A percentile compares a stretch with the other conserved stretches of the same genome.
Conservation (phyloP, 1,139 yeast species). For the Blastobotrys indianensis region DNA sequence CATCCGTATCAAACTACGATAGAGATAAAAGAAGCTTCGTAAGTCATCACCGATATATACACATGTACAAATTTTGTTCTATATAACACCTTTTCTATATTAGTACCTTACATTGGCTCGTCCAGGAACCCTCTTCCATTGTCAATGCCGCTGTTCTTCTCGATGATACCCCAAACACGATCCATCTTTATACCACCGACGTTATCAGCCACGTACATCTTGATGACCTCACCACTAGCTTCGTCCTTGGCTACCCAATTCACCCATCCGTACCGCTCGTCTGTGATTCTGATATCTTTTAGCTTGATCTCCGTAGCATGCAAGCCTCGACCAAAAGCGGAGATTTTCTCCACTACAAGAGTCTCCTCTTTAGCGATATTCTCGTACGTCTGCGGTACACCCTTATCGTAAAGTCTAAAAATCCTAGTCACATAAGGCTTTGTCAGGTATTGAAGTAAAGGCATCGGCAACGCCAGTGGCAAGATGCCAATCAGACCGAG, state of each 20-base stretch:
- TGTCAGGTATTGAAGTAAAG: slow-evolving; percentile 49
- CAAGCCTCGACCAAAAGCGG: slow-evolving; percentile 59
- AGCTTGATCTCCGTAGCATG: slow-evolving; percentile 55
- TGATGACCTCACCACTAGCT: slow-evolving; percentile 31
- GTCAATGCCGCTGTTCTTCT: slow-evolving; percentile 56
- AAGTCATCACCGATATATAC: background rate
- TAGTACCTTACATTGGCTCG: slow-evolving; percentile 12
- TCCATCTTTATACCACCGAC: slow-evolving; percentile 82
- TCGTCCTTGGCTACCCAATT: slow-evolving; percentile 46
- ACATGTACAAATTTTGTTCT: background rate
- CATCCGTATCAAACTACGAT: slow-evolving; percentile 24
- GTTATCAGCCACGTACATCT: slow-evolving; percentile 61
- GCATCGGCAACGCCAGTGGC: slow-evolving; percentile 54
- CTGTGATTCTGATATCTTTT: slow-evolving; percentile 41
- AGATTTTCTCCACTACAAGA: slow-evolving; percentile 34
- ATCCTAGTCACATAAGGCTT: slow-evolving; percentile 66
- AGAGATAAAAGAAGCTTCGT: background rate
- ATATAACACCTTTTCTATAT: background rate
- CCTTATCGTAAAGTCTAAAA: slow-evolving; percentile 58
- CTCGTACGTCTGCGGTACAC: slow-evolving; percentile 53
- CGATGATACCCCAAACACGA: slow-evolving; percentile 74
- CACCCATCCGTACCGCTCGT: slow-evolving; percentile 47
- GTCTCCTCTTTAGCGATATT: slow-evolving; percentile 31
- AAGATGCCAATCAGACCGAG: slow-evolving; percentile 49
- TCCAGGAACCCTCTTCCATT: slow-evolving; percentile 50